A percentile compares a stretch with the other conserved stretches of the same genome.
Conservation (phyloP, 495 filamentous ascomycete species). For the Achaetomiella virescens region DNA sequence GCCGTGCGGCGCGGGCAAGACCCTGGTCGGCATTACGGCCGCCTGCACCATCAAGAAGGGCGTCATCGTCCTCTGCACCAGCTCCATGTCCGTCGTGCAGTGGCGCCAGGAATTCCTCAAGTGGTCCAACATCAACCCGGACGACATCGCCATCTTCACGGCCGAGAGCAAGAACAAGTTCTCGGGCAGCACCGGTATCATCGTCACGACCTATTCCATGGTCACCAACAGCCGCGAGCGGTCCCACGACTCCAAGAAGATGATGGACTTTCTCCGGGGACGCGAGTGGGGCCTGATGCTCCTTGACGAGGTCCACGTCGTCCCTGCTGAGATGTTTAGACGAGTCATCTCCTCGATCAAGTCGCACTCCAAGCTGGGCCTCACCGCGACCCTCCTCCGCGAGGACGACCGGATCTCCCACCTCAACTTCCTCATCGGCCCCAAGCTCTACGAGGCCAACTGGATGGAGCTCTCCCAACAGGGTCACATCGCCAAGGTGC, state of each 20-base stretch:
- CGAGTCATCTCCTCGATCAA: slow-evolving; percentile 87
- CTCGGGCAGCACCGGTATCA: slow-evolving; percentile 82
- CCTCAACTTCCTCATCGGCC: slow-evolving; percentile 95
- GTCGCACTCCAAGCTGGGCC: slow-evolving; percentile 90
- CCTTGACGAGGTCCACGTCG: slow-evolving; percentile 96
- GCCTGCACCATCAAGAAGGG: slow-evolving; percentile 97
- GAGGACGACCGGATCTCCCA: slow-evolving; percentile 98
- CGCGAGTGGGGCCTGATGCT: slow-evolving; percentile 98
- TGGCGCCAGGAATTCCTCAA: slow-evolving; percentile 95
- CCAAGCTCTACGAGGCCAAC: slow-evolving; percentile 96
- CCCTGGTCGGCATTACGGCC: slow-evolving; percentile 91
- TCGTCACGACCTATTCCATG: slow-evolving; percentile 98
- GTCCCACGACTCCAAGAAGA: slow-evolving; percentile 89
- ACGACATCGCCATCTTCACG: slow-evolving; percentile 91
- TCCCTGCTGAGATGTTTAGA: slow-evolving; percentile 91
- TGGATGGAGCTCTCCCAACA: slow-evolving; percentile 99
- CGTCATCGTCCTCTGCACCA: slow-evolving; percentile 90
- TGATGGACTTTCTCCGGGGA: slow-evolving; percentile 91
- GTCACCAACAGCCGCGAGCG: slow-evolving; percentile 80
- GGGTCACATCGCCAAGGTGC: slow-evolving; percentile 94
- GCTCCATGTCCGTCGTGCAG: slow-evolving; percentile 95
- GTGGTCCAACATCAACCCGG: slow-evolving; percentile 94
- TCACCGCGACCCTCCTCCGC: slow-evolving; percentile 89
- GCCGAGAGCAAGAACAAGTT: slow-evolving; percentile 91
- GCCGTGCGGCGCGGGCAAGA: slow-evolving; percentile 96